Evolutionary conservation across 305 asterid species (phyloP).

Genomic region (Salvia sclarea): DNA sequence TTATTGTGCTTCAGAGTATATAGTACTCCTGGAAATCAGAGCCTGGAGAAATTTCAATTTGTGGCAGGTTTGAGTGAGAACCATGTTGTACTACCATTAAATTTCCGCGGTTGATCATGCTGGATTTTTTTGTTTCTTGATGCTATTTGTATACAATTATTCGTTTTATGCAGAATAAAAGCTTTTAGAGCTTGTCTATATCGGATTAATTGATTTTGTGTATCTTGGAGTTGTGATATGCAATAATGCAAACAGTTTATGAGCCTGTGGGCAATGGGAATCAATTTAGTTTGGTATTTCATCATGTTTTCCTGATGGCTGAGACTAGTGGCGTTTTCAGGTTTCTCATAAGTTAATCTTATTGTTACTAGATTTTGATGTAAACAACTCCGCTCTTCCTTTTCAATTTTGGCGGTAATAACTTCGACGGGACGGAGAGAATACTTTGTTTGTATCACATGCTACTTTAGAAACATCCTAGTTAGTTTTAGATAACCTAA

Average conservation of each 20-base stretch:
- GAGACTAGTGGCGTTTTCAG: not conserved
- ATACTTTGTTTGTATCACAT: no score
- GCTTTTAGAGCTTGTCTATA: constrained; percentile 26
- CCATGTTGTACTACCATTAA: constrained; percentile 37
- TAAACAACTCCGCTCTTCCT: no score
- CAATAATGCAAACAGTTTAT: constrained; percentile 20
- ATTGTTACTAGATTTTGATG: not conserved
- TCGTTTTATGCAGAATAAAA: constrained; percentile 31
- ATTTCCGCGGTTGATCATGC: constrained; percentile 16
- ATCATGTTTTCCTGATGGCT: not conserved
- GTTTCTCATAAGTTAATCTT: not conserved
- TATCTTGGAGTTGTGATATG: constrained; percentile 17
- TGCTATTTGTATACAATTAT: constrained; percentile 31
- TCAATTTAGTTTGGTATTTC: not conserved
- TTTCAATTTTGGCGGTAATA: no score
- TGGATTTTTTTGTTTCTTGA: constrained; percentile 13
- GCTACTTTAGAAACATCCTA: no score
- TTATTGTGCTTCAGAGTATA: not conserved
- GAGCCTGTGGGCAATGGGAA: constrained; percentile 16
- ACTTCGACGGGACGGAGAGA: no score
- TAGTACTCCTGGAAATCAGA: constrained; percentile 18
- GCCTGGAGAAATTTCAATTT: constrained; percentile 24
- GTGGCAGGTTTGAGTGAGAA: constrained; percentile 28
- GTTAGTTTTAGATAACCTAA: no score
- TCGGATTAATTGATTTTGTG: constrained; percentile 27